Evolutionary conservation across 1,139 yeast genomes (phyloP), one percentile per base, ranked within the genome.

Genomic region (Geotrichum carabidarum): DNA sequence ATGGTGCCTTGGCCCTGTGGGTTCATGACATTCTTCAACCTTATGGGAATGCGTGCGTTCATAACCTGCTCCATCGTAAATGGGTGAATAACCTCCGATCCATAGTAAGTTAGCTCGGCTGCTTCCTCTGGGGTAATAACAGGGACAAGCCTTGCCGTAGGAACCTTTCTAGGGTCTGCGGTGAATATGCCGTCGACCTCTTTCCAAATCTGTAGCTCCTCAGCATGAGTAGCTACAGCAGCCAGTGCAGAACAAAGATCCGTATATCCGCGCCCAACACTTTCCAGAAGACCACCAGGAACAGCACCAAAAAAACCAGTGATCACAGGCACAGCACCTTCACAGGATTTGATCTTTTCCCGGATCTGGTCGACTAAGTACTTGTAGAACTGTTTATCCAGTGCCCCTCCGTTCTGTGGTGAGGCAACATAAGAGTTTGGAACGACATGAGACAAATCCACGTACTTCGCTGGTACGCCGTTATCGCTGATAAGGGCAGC

Each of bases 61-160:
- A 93, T 93, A 56, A 91, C 99, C 74, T 93, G 99, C 72, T 93
- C 98, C 99, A 93, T 93, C 37, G 99, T 93, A 75, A 93, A 93
- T 1, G 99, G 99, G 68, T 93, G 99, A 63, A 93, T 93, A 60
- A 93, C 99, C 73, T 93, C 99, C 5, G 95, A 86, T 36, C 99
- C 99, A 68, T 93, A 93, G 71, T 93, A 93, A 0, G 99, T 93
- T 71, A 93, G 80, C 73, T 93, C 99, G 0, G 98, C 94, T 1
- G 99, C 99, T 74, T 93, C 99, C 68, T 93, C 99, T 1, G 99
- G 99, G 0, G 99, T 93, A 60, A 93, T 96, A 57, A 90, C 81
- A 57, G 84, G 82, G 60, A 93, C 75, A 50, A 93, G 74, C 63
- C 96, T 78, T 3, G 99, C 99, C 56, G 82, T 83, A 27, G 94